A percentile compares a stretch with the other conserved stretches of the same genome.
Evolutionary conservation across 2,329 filamentous ascomycete genomes (phyloP).

Genomic region (Talaromyces sp.): DNA sequence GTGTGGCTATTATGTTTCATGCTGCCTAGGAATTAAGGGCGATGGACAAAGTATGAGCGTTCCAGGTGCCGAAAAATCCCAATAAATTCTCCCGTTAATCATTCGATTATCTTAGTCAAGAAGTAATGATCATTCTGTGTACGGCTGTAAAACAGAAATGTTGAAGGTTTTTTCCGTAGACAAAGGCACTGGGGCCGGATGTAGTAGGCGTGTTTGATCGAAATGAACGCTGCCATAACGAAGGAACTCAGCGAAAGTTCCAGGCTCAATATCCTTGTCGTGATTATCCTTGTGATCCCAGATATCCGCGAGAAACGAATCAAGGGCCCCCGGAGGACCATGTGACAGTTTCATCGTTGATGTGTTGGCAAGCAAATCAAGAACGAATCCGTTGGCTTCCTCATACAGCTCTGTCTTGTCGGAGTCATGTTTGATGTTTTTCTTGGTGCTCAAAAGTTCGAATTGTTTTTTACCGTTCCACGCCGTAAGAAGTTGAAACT

Average conservation of each 20-base stretch:
- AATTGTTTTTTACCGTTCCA: constrained; percentile 34
- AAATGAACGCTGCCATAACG: constrained; percentile 12
- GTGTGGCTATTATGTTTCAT: not conserved
- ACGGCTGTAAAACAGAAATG: constrained; percentile 3
- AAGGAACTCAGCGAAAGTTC: constrained; percentile 12
- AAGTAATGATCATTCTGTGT: not conserved
- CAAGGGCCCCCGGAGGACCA: constrained; percentile 27
- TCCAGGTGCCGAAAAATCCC: not conserved
- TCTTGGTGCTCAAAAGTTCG: constrained; percentile 29
- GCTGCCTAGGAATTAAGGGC: no score
- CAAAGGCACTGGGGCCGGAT: not conserved
- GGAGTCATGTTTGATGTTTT: constrained; percentile 27
- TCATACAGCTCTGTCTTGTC: constrained; percentile 20
- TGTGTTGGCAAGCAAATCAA: constrained; percentile 31
- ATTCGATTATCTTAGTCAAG: not conserved
- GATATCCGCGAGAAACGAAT: constrained; percentile 30
- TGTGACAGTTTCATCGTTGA: constrained; percentile 37
- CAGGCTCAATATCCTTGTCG: constrained; percentile 24
- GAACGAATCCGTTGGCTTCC: constrained; percentile 20
- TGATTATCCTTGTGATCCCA: constrained; percentile 34
- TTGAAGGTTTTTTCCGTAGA: constrained; percentile 4
- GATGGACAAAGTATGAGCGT: not conserved
- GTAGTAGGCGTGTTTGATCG: constrained; percentile 8
- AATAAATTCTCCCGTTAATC: no score
- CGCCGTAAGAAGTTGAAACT: constrained; percentile 22